phyloP scores from a whole-genome alignment of 2,329 filamentous ascomycete species.

The Penicillium sp. region DNA sequence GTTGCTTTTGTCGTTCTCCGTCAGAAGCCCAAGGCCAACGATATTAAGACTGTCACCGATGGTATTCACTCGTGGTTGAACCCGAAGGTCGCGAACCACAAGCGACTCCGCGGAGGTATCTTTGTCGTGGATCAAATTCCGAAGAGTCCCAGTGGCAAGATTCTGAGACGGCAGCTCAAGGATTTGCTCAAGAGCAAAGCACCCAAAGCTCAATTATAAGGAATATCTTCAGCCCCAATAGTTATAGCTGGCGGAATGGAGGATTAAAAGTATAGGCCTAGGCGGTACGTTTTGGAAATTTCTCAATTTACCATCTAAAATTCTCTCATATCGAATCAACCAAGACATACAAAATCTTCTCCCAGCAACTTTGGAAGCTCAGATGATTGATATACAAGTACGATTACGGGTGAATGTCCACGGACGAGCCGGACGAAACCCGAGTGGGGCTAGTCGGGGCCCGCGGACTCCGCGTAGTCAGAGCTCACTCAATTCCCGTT shows the following conservation, averaged over 20 bases:
- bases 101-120: constrained; percentile 34
- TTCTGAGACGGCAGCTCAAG: constrained; percentile 27
- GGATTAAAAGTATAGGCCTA: too few relatives aligned
- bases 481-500: too few relatives aligned
- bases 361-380: too few relatives aligned
- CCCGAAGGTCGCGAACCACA: constrained; percentile 31
- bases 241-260: too few relatives aligned
- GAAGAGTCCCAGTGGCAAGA: constrained; percentile 36
- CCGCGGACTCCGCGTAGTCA: constrained; percentile 6
- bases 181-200: constrained; percentile 17
- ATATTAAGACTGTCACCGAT: constrained; percentile 8
- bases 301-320: too few relatives aligned
- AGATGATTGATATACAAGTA: too few relatives aligned
- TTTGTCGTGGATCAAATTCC: constrained; percentile 33
- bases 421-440: not conserved
- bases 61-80: constrained; percentile 23
- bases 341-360: too few relatives aligned
- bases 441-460: not conserved
- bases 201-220: constrained; percentile 19
- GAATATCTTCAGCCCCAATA: too few relatives aligned
- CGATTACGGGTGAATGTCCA: too few relatives aligned
- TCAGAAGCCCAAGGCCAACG: constrained; percentile 2
- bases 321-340: too few relatives aligned
- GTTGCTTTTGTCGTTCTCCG: constrained; percentile 22
- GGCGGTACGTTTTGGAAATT: too few relatives aligned